Percentiles rank a stretch among this genome's conserved stretches.
Evolutionary conservation across 306 rosid species (phyloP).

Genomic region (Begonia peltatifolia): DNA sequence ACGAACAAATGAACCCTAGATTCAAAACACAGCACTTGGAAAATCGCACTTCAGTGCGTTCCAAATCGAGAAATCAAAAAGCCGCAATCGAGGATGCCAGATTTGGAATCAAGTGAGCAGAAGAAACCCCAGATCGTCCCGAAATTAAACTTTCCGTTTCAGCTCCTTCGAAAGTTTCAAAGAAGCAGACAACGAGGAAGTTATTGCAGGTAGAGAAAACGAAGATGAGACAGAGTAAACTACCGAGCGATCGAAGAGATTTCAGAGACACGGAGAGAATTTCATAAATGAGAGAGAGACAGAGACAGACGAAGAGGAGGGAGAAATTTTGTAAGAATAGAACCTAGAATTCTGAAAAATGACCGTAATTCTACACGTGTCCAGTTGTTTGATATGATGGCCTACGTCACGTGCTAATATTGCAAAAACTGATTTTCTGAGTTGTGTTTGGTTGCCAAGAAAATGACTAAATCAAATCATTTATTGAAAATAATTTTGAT

Average conservation of each 20-base stretch:
- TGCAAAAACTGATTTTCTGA: not conserved
- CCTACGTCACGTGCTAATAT: not conserved
- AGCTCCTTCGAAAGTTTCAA: not conserved
- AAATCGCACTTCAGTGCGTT: slow-evolving; percentile 14
- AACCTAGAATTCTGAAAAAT: not conserved
- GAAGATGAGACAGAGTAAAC: not conserved
- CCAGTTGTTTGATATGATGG: not conserved
- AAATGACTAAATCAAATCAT: not conserved
- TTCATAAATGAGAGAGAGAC: not conserved
- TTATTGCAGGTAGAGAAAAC: too few relatives aligned
- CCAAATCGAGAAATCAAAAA: slow-evolving; percentile 7
- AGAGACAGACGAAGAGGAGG: not conserved
- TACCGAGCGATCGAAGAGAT: not conserved
- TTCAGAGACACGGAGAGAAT: not conserved
- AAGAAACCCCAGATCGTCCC: slow-evolving; percentile 34
- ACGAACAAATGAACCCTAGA: slow-evolving; percentile 27
- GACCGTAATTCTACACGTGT: not conserved
- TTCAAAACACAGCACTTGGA: slow-evolving; percentile 11
- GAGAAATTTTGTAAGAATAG: not conserved
- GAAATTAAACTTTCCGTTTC: not conserved
- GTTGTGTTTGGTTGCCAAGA: slow-evolving; percentile 16
- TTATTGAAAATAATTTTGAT: too few relatives aligned
- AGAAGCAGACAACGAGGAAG: too few relatives aligned
- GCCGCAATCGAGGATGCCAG: slow-evolving; percentile 8
- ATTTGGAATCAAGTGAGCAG: slow-evolving; percentile 15